Base-by-base conservation (phyloP, 805 yeast species). In the Wickerhamiella siamensis region DNA sequence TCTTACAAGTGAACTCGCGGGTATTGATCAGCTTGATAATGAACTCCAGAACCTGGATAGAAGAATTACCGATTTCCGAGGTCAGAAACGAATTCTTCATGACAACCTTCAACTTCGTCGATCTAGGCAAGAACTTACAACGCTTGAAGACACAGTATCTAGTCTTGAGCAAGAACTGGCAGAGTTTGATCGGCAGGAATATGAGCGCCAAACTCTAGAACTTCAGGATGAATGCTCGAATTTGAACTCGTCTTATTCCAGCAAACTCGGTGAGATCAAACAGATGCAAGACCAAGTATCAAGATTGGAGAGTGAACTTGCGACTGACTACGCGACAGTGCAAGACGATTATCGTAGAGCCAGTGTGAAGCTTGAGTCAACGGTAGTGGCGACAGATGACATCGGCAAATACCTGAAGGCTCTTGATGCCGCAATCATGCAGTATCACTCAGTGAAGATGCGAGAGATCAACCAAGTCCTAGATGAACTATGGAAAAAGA, bases 391-490 rank as follows among this genome's bases (percentile, higher is more conserved):
- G 15, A 77, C 81, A 4, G 83, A 81, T 42, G 99, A 91, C 61
- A 64, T 91, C 36, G 77, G 69, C 6, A 79, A 81, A 1, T 86
- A 86, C 55, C 72, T 83, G 9, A 83, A 76, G 52, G 95, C 95
- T 0, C 66, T 93, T 36, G 98, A 91, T 55, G 75, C 74, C 47
- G 95, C 97, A 0, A 88, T 91, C 38, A 87, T 91, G 94, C 77
- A 77, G 53, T 88, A 75, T 56, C 99, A 91, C 59, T 72, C 83
- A 44, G 62, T 79, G 45, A 91, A 91, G 57, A 91, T 91, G 98
- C 76, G 76, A 51, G 95, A 86, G 51, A 84, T 88, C 51, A 91
- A 91, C 61, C 67, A 80, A 45, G 80, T 84, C 27, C 66, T 91
- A 36, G 91, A 83, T 52, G 96, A 87, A 53, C 62, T 91, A 33